Conservation (phyloP, 306 rosid species). For the Lotus japonicus region DNA sequence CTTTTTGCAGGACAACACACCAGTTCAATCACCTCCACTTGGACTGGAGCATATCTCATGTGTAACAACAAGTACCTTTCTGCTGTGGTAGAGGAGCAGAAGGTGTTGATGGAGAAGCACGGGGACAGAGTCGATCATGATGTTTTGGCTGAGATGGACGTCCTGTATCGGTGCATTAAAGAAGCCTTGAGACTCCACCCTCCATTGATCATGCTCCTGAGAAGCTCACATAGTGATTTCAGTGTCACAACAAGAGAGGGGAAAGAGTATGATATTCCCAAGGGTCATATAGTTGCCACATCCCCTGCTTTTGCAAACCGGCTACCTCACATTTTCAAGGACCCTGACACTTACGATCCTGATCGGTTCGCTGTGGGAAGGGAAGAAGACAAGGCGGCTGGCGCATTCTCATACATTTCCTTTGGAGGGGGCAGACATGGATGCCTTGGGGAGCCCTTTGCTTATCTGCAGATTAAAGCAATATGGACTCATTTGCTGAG, state of each 20-base stretch:
- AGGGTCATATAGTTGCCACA: constrained; percentile 92
- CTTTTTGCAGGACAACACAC: constrained; percentile 73
- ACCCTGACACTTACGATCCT: constrained; percentile 81
- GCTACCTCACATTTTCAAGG: constrained; percentile 59
- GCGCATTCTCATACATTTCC: constrained; percentile 85
- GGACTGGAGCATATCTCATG: constrained; percentile 94
- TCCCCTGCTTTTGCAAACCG: constrained; percentile 94
- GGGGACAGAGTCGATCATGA: constrained; percentile 83
- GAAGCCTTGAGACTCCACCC: constrained; percentile 98
- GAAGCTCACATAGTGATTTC: constrained; percentile 82
- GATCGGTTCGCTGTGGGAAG: constrained; percentile 66
- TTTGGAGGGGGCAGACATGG: constrained; percentile 98
- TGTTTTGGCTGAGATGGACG: constrained; percentile 92
- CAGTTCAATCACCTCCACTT: constrained; percentile 92
- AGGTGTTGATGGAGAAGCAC: constrained; percentile 54
- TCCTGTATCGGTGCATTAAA: constrained; percentile 70
- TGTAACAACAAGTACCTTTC: constrained; percentile 58
- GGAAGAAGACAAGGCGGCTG: constrained; percentile 91
- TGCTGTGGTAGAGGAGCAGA: constrained; percentile 74
- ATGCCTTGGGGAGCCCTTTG: constrained; percentile 97
- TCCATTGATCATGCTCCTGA: constrained; percentile 79
- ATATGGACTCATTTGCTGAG: constrained; percentile 93
- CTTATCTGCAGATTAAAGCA: constrained; percentile 91
- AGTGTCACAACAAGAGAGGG: constrained; percentile 72
- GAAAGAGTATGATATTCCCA: constrained; percentile 76